Percentiles rank a stretch among this genome's conserved stretches.
Evolutionary conservation across 2,329 filamentous ascomycete genomes (phyloP).

Genomic region (Paraphoma chrysanthemicola): DNA sequence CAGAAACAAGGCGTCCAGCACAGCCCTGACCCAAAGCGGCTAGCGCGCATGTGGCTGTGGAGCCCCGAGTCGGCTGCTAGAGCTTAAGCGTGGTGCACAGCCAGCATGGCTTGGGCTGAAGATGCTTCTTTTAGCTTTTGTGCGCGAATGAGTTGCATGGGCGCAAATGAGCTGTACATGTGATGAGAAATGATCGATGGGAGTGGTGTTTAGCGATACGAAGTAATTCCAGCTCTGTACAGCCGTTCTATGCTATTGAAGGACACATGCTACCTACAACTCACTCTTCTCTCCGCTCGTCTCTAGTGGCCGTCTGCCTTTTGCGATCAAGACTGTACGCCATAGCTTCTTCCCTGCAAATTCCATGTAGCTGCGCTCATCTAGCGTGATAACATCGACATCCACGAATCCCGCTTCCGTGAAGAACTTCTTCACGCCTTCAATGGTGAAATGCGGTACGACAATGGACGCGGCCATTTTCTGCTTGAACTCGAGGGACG

Average conservation of each 20-base stretch:
- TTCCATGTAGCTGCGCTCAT: slow-evolving; percentile 58
- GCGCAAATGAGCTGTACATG: not conserved
- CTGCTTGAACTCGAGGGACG: slow-evolving; percentile 12
- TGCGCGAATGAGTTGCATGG: not conserved
- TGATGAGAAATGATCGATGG: not conserved
- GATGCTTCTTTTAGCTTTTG: not conserved
- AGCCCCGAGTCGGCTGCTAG: not conserved
- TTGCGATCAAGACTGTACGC: slow-evolving; percentile 59
- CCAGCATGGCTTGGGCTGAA: not conserved
- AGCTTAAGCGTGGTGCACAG: not conserved
- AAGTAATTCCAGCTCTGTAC: too few species aligned
- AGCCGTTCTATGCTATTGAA: too few species aligned
- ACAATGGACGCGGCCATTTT: slow-evolving; percentile 62
- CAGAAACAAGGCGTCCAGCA: not conserved
- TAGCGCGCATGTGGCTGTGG: not conserved
- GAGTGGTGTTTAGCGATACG: too few species aligned
- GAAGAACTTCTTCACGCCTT: slow-evolving; percentile 67
- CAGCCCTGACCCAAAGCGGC: not conserved
- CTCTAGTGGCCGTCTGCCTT: slow-evolving; percentile 53
- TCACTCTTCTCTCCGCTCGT: slow-evolving; percentile 30
- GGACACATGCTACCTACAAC: slow-evolving; percentile 12
- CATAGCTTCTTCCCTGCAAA: slow-evolving; percentile 47
- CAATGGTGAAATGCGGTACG: slow-evolving; percentile 70
- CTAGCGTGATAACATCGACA: slow-evolving; percentile 65
- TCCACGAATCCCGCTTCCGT: slow-evolving; percentile 64